Percentiles rank a stretch among this genome's conserved stretches.
phyloP scores from a whole-genome alignment of 2,329 filamentous ascomycete genomes.

The Exutisphaerella laricina region DNA sequence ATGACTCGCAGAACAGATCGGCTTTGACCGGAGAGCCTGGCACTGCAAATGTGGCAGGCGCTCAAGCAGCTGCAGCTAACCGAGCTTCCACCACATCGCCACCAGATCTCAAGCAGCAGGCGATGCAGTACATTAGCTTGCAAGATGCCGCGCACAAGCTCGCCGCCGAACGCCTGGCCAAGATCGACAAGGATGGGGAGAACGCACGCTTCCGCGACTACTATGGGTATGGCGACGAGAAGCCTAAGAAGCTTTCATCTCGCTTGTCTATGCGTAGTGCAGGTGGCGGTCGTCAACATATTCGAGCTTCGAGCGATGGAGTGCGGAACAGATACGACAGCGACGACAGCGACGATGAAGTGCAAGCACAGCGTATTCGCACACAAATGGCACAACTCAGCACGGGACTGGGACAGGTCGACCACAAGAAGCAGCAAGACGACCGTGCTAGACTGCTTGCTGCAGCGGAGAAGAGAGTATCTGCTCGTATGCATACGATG shows the following conservation, averaged over 20 bases:
- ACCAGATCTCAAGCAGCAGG: constrained; percentile 50
- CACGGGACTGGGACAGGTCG: constrained; percentile 60
- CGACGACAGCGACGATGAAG: constrained; percentile 55
- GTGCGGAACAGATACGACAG: constrained; percentile 27
- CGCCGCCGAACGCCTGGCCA: constrained; percentile 75
- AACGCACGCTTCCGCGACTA: constrained; percentile 66
- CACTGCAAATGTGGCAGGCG: constrained; percentile 16
- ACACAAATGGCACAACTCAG: constrained; percentile 75
- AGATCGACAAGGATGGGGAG: constrained; percentile 64
- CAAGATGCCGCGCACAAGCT: constrained; percentile 84
- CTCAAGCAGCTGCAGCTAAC: constrained; percentile 27
- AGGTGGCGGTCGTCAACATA: constrained; percentile 39
- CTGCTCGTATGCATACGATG: constrained; percentile 68
- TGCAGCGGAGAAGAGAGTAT: constrained; percentile 80
- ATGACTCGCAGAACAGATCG: constrained; percentile 52
- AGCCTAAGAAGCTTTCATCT: constrained; percentile 44
- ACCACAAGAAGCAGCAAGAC: constrained; percentile 65
- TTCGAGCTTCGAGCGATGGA: constrained; percentile 63
- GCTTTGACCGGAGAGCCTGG: constrained; percentile 19
- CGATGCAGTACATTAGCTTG: constrained; percentile 54
- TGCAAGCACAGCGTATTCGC: constrained; percentile 66
- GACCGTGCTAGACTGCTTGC: constrained; percentile 73
- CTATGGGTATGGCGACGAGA: constrained; percentile 58
- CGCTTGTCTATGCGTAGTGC: constrained; percentile 47
- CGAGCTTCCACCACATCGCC: constrained; percentile 29